A percentile compares a stretch with the other conserved stretches of the same genome.
These are phyloP conservation scores for Lactifluus pinguis DNA, from an alignment of 768 basidiomycete genomes.

Conservation along the genomic window DNA sequence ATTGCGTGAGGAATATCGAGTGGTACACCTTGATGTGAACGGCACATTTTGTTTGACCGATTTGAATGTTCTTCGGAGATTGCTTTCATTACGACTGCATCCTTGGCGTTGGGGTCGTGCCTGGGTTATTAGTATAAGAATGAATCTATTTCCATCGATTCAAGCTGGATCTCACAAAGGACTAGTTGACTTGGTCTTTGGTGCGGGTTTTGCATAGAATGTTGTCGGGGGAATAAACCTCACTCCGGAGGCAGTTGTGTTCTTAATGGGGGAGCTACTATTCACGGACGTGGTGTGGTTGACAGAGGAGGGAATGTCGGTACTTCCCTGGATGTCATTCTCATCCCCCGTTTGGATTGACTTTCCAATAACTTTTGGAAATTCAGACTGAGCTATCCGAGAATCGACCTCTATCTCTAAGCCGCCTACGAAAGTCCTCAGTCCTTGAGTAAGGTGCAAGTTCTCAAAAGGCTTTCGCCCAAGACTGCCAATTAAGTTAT, in stretches of 20 bases:
- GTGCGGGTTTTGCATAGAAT: constrained; percentile 46
- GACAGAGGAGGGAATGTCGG: constrained; percentile 4
- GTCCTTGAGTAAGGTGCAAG: constrained; percentile 33
- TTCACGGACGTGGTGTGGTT: not conserved
- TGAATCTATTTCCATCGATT: not conserved
- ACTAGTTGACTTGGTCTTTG: constrained; percentile 24
- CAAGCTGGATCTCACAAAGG: constrained; percentile 38
- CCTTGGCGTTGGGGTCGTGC: constrained; percentile 67
- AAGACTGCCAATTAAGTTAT: constrained; percentile 33
- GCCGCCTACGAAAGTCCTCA: constrained; percentile 43
- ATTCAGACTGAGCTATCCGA: constrained; percentile 39
- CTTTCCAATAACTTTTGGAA: constrained; percentile 37
- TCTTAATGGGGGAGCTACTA: constrained; percentile 18
- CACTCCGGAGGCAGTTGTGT: constrained; percentile 20
- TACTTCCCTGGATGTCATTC: constrained; percentile 8
- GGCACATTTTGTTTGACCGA: constrained; percentile 65
- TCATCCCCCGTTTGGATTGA: constrained; percentile 26
- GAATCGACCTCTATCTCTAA: constrained; percentile 56
- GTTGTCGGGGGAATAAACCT: constrained; percentile 46
- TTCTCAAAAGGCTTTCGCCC: constrained; percentile 57
- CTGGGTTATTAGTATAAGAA: constrained; percentile 28
- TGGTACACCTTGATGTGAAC: not conserved
- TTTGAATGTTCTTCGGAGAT: constrained; percentile 60
- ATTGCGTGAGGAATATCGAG: not conserved
- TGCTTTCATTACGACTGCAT: constrained; percentile 79